Evolutionary conservation across 495 filamentous ascomycete species (phyloP), one percentile per base, ranked within the genome.

Genomic region (Talaromyces proteolyticus): DNA sequence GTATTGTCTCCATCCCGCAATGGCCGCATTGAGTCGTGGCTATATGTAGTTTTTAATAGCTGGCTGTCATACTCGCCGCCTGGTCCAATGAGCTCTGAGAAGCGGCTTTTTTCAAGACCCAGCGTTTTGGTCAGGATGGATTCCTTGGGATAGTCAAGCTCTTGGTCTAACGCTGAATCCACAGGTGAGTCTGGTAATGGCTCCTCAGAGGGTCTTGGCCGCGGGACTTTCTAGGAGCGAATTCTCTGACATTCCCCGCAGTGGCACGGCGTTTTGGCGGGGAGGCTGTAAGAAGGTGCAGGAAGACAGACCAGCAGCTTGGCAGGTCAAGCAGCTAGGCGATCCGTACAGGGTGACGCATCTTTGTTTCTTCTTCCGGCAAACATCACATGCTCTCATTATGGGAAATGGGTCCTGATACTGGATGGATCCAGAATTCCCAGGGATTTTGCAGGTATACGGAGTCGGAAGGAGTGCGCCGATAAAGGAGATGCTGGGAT

Each of bases 341-440:
- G 81, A 77, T 21, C 82, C 82, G 40, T 82, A 81, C 55, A 85
- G 78, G 59, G 89, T 79, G 51, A 89, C 84, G 64, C 88, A 92
- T 59, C 86, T 81, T 43, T 77, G 81, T 63, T 86, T 85, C 48
- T 85, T 71, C 61, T 75, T 73, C 49, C 83, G 71, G 61, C 88
- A 92, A 24, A 80, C 75, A 63, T 84, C 81, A 64, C 73, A 77
- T 6, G 69, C 70, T 48, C 45, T 44, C 42, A 19, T 70, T 8
- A 1, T 34, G 29, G 14, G n/a, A n/a, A n/a, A n/a, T n/a, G n/a
- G n/a, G n/a, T n/a, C n/a, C n/a, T n/a, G n/a, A n/a, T n/a, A n/a
- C n/a, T n/a, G n/a, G 29, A 34, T 34, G 29, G 14, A 34, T 34
- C 29, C n/a, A n/a, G n/a, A n/a, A n/a, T n/a, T n/a, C n/a, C n/a